Percentiles rank a stretch among this genome's conserved stretches.
Evolutionary conservation across 129 eudicot species (phyloP).

Genomic region (Rutidosis leptorrhynchoides): DNA sequence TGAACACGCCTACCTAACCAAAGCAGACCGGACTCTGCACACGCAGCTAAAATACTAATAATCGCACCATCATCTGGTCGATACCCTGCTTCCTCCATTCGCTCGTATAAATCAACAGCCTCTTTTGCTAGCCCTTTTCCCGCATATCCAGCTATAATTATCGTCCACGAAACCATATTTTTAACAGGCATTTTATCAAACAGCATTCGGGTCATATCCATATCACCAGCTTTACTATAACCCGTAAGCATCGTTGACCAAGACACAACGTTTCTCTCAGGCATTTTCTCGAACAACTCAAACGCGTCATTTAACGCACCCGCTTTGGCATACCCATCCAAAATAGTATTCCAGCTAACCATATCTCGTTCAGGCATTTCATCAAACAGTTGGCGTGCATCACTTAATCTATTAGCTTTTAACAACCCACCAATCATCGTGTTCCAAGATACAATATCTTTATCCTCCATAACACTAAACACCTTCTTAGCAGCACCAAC

Average conservation of each 20-base stretch:
- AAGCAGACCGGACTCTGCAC: constrained; percentile 83
- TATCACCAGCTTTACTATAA: constrained; percentile 59
- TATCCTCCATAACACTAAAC: constrained; percentile 53
- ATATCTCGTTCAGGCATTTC: constrained; percentile 79
- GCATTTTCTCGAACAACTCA: constrained; percentile 68
- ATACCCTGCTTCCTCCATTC: constrained; percentile 51
- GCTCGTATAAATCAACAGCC: constrained; percentile 53
- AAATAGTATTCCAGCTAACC: constrained; percentile 86
- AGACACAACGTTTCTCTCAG: constrained; percentile 71
- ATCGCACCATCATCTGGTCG: constrained; percentile 64
- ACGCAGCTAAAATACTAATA: constrained; percentile 71
- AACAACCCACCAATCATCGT: constrained; percentile 66
- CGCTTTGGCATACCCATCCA: constrained; percentile 73
- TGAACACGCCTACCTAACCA: constrained; percentile 67
- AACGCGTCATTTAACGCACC: constrained; percentile 64
- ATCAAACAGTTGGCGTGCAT: constrained; percentile 64
- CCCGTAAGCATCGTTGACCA: constrained; percentile 89
- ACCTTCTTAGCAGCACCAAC: constrained; percentile 49
- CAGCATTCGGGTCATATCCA: constrained; percentile 72
- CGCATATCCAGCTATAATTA: constrained; percentile 70
- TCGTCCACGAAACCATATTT: constrained; percentile 84
- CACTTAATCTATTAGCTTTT: constrained; percentile 40
- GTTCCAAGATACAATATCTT: constrained; percentile 78
- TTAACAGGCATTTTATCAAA: constrained; percentile 90
- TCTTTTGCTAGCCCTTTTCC: constrained; percentile 68